These are phyloP conservation scores for Chaetomium tenue DNA, from an alignment of 495 filamentous ascomycete genomes.

Conservation along the genomic window DNA sequence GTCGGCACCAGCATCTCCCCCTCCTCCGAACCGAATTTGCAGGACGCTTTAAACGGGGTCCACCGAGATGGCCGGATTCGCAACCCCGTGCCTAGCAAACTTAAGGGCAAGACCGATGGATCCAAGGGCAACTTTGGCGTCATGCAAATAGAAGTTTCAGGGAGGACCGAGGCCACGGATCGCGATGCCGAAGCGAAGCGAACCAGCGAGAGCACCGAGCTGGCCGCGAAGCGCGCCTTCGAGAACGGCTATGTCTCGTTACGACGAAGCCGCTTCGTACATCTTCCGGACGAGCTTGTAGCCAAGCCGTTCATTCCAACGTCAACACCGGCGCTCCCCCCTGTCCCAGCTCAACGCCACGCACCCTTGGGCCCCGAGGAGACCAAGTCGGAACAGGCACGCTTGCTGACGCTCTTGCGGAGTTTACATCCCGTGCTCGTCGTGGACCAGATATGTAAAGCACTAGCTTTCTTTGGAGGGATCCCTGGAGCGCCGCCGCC, in stretches of 20 bases:
- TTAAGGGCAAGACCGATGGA: conserved; percentile 57
- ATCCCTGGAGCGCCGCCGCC: conserved; percentile 56
- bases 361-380: conserved; percentile 45
- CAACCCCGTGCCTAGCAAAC: conserved; percentile 56
- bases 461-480: conserved; percentile 57
- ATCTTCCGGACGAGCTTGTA: conserved; percentile 31
- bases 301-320: conserved; percentile 31
- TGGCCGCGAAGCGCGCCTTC: conserved; percentile 51
- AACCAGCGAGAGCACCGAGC: conserved; percentile 56
- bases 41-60: conserved; percentile 28
- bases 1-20: conserved; percentile 22
- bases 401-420: conserved; percentile 52
- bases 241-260: conserved; percentile 52
- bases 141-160: conserved; percentile 54
- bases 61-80: conserved; percentile 54
- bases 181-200: conserved; percentile 55
- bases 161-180: conserved; percentile 44
- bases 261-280: conserved; percentile 45
- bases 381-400: conserved; percentile 55
- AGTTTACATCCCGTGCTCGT: conserved; percentile 53
- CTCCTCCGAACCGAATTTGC: conserved; percentile 24
- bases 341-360: conserved; percentile 18
- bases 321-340: conserved; percentile 3
- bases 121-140: conserved; percentile 59
- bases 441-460: conserved; percentile 58